A percentile compares a stretch with the other conserved stretches of the same genome.
These are phyloP conservation scores for Nyssa sinensis DNA, from an alignment of 148 eudicot genomes.

Conservation along the genomic window DNA sequence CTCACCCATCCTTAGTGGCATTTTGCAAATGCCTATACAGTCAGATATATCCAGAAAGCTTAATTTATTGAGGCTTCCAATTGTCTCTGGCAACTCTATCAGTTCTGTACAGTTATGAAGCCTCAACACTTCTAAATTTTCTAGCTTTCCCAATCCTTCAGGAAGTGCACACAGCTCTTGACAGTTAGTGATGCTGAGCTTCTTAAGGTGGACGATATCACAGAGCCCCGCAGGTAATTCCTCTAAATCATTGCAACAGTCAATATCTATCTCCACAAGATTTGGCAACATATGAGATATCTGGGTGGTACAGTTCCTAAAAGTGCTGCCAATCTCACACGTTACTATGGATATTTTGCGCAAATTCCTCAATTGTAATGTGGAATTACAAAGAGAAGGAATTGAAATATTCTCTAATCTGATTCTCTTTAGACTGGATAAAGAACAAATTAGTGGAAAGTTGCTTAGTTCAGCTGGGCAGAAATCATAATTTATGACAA, in stretches of 20 bases:
- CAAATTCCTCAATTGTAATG: conserved; percentile 10
- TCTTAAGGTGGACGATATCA: conserved; percentile 6
- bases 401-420: conserved; percentile 19
- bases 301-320: neutral
- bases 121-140: conserved; percentile 13
- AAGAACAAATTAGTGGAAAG: conserved; percentile 6
- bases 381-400: conserved; percentile 5
- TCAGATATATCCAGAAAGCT: conserved; percentile 19
- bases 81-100: conserved; percentile 17
- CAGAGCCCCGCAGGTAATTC: conserved; percentile 19
- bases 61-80: conserved; percentile 18
- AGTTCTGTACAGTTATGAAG: conserved; percentile 25
- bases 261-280: conserved; percentile 20
- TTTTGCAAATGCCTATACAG: conserved; percentile 13
- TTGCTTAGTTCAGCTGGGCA: conserved; percentile 7
- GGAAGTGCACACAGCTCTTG: conserved; percentile 14
- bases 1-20: conserved; percentile 18
- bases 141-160: conserved; percentile 16
- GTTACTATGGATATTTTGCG: conserved; percentile 22
- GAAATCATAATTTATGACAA: conserved; percentile 18
- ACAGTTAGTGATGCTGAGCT: conserved; percentile 22
- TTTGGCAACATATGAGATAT: conserved; percentile 10
- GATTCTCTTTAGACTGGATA: conserved; percentile 18
- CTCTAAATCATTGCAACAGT: conserved; percentile 19
- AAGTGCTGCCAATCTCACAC: conserved; percentile 20